Percentiles rank a stretch among this genome's conserved stretches.
These are phyloP conservation scores for Boletus hoseneyae DNA, from an alignment of 1,284 basidiomycete genomes.

Conservation along the genomic window DNA sequence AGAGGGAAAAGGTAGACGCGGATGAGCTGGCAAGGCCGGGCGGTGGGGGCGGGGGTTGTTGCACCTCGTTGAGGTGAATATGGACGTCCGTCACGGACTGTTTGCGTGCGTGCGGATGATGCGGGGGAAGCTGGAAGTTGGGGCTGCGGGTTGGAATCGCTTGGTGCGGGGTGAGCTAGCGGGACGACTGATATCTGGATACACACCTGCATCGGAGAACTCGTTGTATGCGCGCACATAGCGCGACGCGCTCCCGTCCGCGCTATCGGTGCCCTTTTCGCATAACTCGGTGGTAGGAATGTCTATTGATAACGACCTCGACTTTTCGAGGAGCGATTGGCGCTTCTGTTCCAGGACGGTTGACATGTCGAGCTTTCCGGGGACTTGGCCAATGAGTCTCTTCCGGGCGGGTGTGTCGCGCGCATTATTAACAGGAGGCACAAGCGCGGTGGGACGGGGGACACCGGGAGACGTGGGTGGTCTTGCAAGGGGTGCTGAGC, in stretches of 20 bases:
- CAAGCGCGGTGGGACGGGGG: conserved; percentile 41
- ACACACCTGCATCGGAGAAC: conserved; percentile 25
- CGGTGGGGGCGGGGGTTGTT: conserved; percentile 28
- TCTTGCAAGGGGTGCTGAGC: conserved; percentile 67
- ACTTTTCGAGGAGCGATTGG: conserved; percentile 40
- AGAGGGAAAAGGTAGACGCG: conserved; percentile 58
- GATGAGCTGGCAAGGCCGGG: conserved; percentile 43
- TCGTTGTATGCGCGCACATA: conserved; percentile 33
- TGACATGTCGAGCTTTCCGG: conserved; percentile 23
- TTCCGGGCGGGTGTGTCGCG: conserved; percentile 26
- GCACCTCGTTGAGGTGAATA: conserved; percentile 37
- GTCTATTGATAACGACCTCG: conserved; percentile 53
- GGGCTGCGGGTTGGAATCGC: conserved; percentile 41
- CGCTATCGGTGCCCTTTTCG: conserved; percentile 1
- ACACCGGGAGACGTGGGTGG: conserved; percentile 78
- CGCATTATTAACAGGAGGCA: conserved; percentile 20
- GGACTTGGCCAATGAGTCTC: conserved; percentile 28
- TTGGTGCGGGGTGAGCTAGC: conserved; percentile 11
- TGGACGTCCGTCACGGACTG: conserved; percentile 61
- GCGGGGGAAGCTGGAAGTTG: conserved; percentile 48
- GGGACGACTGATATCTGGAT: background rate
- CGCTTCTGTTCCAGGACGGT: conserved; percentile 29
- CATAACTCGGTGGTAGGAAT: conserved; percentile 46
- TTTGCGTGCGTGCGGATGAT: conserved; percentile 78
- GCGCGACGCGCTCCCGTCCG: conserved; percentile 11